Evolutionary conservation across 768 basidiomycete genomes (phyloP), one percentile per base, ranked within the genome.

Genomic region (Termitomyces sp.): DNA sequence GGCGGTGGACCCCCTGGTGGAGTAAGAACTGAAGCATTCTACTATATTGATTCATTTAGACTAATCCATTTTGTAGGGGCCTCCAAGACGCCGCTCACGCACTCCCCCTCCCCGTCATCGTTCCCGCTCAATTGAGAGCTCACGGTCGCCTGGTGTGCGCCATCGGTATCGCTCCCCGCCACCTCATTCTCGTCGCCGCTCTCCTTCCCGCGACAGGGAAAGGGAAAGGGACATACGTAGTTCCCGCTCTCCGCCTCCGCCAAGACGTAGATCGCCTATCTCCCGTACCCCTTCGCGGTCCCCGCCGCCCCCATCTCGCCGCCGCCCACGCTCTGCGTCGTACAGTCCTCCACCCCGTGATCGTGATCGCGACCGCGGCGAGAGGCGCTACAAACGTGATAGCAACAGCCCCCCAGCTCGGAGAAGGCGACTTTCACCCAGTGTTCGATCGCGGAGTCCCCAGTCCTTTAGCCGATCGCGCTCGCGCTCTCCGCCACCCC

Each of bases 371-470:
- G 36, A 38, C 18, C 47, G 58, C 18, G 40, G 33, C 13, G 49
- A 56, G 48, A 75, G 77, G 41, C 71, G 73, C 33, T 66, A 66
- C 20, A 68, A 69, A 61, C 72, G 68, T 50, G 78, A 77, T 62
- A 84, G 82, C 61, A 82, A 83, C 49, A 86, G 84, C 66, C 88
- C 85, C 0, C 83, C 79, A 38, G 64, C 75, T 23, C 76, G 82
- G 8, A 72, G 78, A 32, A 77, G 79, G 30, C 74, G 78, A 43
- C 61, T 78, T 10, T 79, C 78, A 30, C 74, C 75, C 30, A 43
- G 67, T n/a, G 58, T 66, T 28, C 66, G 68, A 26, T 72, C 74
- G 10, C 70, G 63, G 13, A 74, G 74, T 23, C 58, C 58, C 6
- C 69, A 51, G 2, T 74, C 72, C 18, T 41, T 64, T 26, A 79